Percentiles rank a stretch among this genome's conserved stretches.
These are phyloP conservation scores for Calonectria crousiana DNA, from an alignment of 2,329 filamentous ascomycete genomes.

Conservation along the genomic window DNA sequence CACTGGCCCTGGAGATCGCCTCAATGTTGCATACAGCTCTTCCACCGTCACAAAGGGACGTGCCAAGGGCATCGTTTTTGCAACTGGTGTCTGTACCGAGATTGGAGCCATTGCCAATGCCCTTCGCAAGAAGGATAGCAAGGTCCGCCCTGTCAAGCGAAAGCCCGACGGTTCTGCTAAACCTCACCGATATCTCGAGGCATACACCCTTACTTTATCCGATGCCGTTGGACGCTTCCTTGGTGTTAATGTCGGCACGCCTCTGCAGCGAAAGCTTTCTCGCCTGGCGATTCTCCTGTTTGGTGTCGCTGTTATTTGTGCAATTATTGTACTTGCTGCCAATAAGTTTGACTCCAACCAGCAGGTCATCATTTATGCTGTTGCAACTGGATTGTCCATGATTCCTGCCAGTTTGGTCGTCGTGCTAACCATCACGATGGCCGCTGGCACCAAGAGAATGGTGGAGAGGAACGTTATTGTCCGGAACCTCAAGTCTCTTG, in stretches of 20 bases:
- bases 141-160: constrained; percentile 54
- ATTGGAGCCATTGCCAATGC: constrained; percentile 70
- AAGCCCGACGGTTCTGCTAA: constrained; percentile 56
- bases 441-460: constrained; percentile 66
- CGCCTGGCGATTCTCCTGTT: constrained; percentile 77
- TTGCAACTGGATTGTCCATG: constrained; percentile 62
- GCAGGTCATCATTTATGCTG: constrained; percentile 71
- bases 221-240: constrained; percentile 74
- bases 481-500: constrained; percentile 63
- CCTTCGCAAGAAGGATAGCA: constrained; percentile 54
- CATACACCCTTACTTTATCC: constrained; percentile 55
- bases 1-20: constrained; percentile 66
- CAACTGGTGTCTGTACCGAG: constrained; percentile 72
- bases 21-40: constrained; percentile 73
- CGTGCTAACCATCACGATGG: constrained; percentile 72
- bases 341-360: constrained; percentile 66
- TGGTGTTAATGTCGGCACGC: constrained; percentile 77
- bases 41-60: constrained; percentile 73
- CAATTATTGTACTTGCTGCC: constrained; percentile 76
- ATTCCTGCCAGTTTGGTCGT: constrained; percentile 63
- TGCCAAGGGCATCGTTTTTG: constrained; percentile 70
- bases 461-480: constrained; percentile 66
- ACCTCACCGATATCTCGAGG: constrained; percentile 49
- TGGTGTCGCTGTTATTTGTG: constrained; percentile 74
- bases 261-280: constrained; percentile 77